A percentile compares a stretch with the other conserved stretches of the same genome.
Evolutionary conservation across 345 rosid species (phyloP).

Genomic region (Nephelium lappaceum): DNA sequence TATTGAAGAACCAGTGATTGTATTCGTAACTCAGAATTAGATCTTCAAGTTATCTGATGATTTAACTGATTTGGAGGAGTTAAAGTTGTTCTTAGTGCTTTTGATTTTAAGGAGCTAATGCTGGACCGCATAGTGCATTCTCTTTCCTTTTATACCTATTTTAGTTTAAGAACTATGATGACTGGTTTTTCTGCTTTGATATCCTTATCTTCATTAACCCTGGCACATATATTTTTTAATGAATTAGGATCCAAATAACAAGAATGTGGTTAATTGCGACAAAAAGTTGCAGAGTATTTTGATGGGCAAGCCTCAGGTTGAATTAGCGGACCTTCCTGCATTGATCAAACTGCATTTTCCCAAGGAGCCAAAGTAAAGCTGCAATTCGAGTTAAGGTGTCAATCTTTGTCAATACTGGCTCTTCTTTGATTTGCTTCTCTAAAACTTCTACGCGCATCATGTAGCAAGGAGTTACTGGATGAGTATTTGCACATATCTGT

Average conservation of each 20-base stretch:
- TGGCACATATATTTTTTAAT: background rate
- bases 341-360: slow-evolving; percentile 86
- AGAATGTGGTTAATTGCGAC: slow-evolving; percentile 83
- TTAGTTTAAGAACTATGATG: background rate
- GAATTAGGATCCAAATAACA: slow-evolving; percentile 73
- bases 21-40: background rate
- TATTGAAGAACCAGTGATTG: background rate
- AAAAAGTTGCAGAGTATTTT: slow-evolving; percentile 71
- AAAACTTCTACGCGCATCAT: slow-evolving; percentile 8
- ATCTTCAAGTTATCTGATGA: background rate
- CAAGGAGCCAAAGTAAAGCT: slow-evolving; percentile 55
- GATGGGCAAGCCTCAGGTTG: slow-evolving; percentile 76
- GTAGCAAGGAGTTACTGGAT: slow-evolving; percentile 10
- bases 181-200: background rate
- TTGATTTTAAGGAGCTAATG: background rate
- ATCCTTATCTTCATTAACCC: background rate
- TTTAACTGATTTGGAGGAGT: background rate
- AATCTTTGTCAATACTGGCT: background rate
- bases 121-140: background rate
- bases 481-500: background rate
- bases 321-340: slow-evolving; percentile 78
- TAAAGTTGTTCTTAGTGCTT: background rate
- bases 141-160: background rate
- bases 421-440: slow-evolving; percentile 4
- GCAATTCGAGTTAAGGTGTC: slow-evolving; percentile 13